phyloP scores from a whole-genome alignment of 2,329 filamentous ascomycete species.

The Hirsutella minnesotensis region DNA sequence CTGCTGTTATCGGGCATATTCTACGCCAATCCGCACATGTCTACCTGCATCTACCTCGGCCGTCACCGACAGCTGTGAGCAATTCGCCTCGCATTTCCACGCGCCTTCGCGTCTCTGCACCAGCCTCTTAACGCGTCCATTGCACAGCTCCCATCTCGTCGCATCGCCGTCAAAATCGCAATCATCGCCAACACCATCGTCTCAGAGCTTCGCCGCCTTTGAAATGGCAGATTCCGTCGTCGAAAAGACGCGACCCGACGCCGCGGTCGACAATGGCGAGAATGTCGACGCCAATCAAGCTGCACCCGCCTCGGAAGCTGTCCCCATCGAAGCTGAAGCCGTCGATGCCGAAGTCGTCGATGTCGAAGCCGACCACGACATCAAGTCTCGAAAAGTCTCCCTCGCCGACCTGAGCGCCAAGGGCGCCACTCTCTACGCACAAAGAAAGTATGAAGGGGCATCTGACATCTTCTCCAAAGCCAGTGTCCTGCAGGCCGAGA shows the following conservation, averaged over 20 bases:
- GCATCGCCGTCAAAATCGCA: no score
- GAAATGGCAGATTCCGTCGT: neutral
- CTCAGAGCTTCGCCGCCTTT: neutral
- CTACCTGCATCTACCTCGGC: no score
- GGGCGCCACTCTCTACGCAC: conserved; percentile 73
- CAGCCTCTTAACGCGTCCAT: no score
- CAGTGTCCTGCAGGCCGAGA: conserved; percentile 75
- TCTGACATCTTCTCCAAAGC: conserved; percentile 82
- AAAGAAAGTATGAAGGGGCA: conserved; percentile 79
- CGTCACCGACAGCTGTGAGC: no score
- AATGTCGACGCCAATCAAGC: neutral
- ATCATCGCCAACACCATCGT: no score
- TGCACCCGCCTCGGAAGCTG: neutral
- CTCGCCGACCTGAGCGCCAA: conserved; percentile 69
- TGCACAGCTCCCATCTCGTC: no score
- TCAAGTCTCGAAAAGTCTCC: conserved; percentile 45
- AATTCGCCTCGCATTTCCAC: no score
- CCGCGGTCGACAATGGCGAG: neutral
- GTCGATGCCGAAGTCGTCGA: conserved; percentile 8
- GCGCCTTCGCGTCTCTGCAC: no score
- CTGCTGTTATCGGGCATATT: no score
- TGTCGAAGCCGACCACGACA: conserved; percentile 25
- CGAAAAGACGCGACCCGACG: neutral
- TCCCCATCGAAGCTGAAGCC: conserved; percentile 6
- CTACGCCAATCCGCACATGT: no score